Evolutionary conservation across 2,329 filamentous ascomycete genomes (phyloP).

Genomic region (Microcyclosporella mali): DNA sequence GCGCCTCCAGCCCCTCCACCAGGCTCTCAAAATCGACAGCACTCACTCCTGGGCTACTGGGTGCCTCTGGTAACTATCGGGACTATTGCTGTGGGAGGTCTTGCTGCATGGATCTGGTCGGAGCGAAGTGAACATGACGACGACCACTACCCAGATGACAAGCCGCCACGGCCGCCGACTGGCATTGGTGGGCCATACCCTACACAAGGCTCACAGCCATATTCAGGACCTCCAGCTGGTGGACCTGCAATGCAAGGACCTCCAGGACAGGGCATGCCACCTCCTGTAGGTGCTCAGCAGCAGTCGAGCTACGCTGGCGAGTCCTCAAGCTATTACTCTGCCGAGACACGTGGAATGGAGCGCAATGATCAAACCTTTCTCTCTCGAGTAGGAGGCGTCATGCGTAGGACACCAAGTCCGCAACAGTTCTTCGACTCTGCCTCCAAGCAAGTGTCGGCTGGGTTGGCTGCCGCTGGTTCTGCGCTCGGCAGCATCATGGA

Average conservation of each 20-base stretch:
- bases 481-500: slow-evolving; percentile 78
- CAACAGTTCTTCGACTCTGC: slow-evolving; percentile 83
- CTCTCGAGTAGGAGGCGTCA: slow-evolving; percentile 66
- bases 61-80: slow-evolving; percentile 81
- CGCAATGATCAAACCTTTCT: slow-evolving; percentile 23
- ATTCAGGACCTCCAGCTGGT: slow-evolving; percentile 18
- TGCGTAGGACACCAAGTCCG: slow-evolving; percentile 76
- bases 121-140: slow-evolving; percentile 70
- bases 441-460: slow-evolving; percentile 71
- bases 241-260: slow-evolving; percentile 21
- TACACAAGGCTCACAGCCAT: slow-evolving; percentile 21
- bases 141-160: slow-evolving; percentile 47
- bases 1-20: slow-evolving; percentile 31
- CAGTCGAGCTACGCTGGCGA: slow-evolving; percentile 19
- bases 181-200: slow-evolving; percentile 19
- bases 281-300: slow-evolving; percentile 20
- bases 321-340: slow-evolving; percentile 26
- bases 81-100: slow-evolving; percentile 75
- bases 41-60: slow-evolving; percentile 70
- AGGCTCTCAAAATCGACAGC: slow-evolving; percentile 41
- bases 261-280: slow-evolving; percentile 22
- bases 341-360: slow-evolving; percentile 10
- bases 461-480: slow-evolving; percentile 75
- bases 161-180: slow-evolving; percentile 25
- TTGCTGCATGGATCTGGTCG: slow-evolving; percentile 91